Conservation (phyloP, 345 rosid genomes). For the Eucalyptus cloeziana region DNA sequence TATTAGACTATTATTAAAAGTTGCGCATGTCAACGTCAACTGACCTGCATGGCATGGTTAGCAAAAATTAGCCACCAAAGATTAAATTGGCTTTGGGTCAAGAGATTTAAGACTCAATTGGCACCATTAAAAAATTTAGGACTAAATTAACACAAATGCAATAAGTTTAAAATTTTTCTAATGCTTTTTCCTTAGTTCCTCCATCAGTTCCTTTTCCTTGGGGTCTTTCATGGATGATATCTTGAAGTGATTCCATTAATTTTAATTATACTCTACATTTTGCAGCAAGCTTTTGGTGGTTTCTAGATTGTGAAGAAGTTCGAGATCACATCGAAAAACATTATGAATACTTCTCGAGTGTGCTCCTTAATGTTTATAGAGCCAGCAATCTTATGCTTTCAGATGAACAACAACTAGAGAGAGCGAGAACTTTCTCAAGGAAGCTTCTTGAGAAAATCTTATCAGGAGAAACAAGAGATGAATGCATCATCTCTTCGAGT, state of each 20-base stretch:
- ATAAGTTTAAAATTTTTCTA: too few relatives aligned
- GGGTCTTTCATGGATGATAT: neutral
- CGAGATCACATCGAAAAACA: conserved; percentile 13
- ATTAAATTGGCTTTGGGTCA: too few relatives aligned
- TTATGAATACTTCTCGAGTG: conserved; percentile 10
- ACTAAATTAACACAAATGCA: too few relatives aligned
- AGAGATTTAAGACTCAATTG: too few relatives aligned
- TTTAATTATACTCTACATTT: neutral
- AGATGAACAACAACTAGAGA: conserved; percentile 27
- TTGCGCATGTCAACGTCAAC: too few relatives aligned
- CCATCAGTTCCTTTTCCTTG: neutral
- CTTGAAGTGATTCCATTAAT: neutral
- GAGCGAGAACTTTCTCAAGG: conserved; percentile 34
- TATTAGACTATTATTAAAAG: too few relatives aligned
- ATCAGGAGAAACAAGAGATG: neutral
- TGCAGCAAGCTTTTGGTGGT: conserved; percentile 53
- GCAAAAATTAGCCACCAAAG: too few relatives aligned
- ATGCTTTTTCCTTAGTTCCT: too few relatives aligned
- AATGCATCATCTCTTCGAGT: neutral
- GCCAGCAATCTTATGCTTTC: conserved; percentile 55
- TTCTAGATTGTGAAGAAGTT: conserved; percentile 21
- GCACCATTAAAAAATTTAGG: too few relatives aligned
- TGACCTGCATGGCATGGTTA: too few relatives aligned
- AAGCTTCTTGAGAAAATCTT: conserved; percentile 18
- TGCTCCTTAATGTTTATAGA: conserved; percentile 33